These are phyloP conservation scores for Hamigera avellanea DNA, from an alignment of 495 filamentous ascomycete genomes.

Conservation along the genomic window DNA sequence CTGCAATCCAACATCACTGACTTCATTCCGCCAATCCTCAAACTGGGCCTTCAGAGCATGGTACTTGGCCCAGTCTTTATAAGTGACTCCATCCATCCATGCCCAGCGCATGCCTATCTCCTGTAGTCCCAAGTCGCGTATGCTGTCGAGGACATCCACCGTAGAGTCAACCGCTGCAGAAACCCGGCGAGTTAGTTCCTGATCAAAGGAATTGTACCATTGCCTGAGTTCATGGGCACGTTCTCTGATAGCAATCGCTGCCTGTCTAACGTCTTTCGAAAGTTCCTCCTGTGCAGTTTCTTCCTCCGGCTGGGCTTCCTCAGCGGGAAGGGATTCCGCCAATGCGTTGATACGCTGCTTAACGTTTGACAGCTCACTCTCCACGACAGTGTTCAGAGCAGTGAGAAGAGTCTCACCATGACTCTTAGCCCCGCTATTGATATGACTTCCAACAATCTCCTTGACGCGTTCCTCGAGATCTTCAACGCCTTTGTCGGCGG, in stretches of 20 bases:
- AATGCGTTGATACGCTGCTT: constrained; percentile 55
- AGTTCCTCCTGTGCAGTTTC: constrained; percentile 54
- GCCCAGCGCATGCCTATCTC: constrained; percentile 98
- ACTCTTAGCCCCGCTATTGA: constrained; percentile 51
- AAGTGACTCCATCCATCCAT: constrained; percentile 88
- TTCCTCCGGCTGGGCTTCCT: constrained; percentile 38
- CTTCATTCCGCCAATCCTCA: constrained; percentile 72
- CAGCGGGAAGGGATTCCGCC: constrained; percentile 41
- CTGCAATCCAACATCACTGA: constrained; percentile 56
- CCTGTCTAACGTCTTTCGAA: constrained; percentile 49
- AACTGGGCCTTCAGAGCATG: constrained; percentile 74
- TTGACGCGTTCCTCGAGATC: constrained; percentile 56
- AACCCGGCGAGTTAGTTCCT: constrained; percentile 56
- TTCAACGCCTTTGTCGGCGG: constrained; percentile 68
- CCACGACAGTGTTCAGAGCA: constrained; percentile 54
- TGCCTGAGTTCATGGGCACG: constrained; percentile 69
- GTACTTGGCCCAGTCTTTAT: constrained; percentile 93
- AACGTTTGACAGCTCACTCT: constrained; percentile 49
- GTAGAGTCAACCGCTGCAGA: constrained; percentile 68
- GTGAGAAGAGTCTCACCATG: constrained; percentile 55
- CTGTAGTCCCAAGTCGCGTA: constrained; percentile 80
- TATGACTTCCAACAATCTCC: constrained; percentile 66
- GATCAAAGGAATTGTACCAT: constrained; percentile 66
- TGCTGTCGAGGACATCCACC: constrained; percentile 68
- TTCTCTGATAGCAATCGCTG: constrained; percentile 65